Evolutionary conservation across 768 basidiomycete species (phyloP).

Genomic region (Lepiota venenata): DNA sequence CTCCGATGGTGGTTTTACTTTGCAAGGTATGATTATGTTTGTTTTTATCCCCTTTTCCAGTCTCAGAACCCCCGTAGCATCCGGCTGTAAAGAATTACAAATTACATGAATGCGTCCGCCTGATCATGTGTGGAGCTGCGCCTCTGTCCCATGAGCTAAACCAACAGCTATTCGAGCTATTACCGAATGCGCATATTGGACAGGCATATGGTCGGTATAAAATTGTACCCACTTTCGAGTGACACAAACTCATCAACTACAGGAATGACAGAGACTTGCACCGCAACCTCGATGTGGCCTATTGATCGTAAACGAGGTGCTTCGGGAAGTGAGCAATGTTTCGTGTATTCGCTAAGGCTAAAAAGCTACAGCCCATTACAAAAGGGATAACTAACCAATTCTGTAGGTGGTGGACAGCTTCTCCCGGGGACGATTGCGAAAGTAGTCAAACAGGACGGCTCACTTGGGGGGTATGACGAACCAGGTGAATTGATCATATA

Average conservation of each 20-base stretch:
- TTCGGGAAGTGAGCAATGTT: constrained; percentile 41
- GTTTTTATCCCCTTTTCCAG: neutral
- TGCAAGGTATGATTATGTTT: constrained; percentile 40
- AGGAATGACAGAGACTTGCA: constrained; percentile 70
- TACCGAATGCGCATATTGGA: constrained; percentile 53
- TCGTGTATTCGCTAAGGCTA: neutral
- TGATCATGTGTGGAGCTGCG: constrained; percentile 56
- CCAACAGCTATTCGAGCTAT: constrained; percentile 41
- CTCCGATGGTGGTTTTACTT: constrained; percentile 52
- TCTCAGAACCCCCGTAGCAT: constrained; percentile 31
- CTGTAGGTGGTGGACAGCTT: constrained; percentile 47
- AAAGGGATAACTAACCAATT: neutral
- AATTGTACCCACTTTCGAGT: neutral
- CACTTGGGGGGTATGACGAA: constrained; percentile 51
- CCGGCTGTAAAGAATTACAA: constrained; percentile 48
- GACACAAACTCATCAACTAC: neutral
- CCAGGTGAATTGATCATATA: constrained; percentile 57
- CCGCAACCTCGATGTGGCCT: constrained; percentile 47
- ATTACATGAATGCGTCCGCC: constrained; percentile 36
- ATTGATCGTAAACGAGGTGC: constrained; percentile 44
- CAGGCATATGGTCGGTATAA: constrained; percentile 49
- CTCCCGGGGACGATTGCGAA: constrained; percentile 54
- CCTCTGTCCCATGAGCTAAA: constrained; percentile 54
- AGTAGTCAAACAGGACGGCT: constrained; percentile 56
- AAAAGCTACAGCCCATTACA: neutral